Base-by-base conservation (phyloP, 305 asterid genomes). In the Fraxinus greggii region DNA sequence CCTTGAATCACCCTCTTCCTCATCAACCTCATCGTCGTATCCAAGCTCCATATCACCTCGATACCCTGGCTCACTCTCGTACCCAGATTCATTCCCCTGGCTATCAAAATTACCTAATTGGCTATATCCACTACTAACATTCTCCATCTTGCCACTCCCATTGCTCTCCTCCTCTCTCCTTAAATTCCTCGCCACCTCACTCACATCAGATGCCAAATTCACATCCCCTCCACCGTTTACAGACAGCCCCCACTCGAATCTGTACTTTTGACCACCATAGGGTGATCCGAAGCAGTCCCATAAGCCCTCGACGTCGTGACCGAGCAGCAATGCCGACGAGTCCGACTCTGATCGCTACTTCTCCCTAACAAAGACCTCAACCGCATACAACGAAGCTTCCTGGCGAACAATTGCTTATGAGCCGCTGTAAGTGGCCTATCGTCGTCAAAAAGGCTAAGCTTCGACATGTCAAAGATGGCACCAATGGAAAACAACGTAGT, bases 161-260 rank as follows among this genome's bases (percentile, higher is more conserved):
- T 79, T 86, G 80, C 86, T 83, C 77, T 90, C 93, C 87, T 86
- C 91, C 87, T 85, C 98, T 63, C 89, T 90, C 90, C 91, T 87
- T 21, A 87, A 82, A 79, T 83, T 88, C 92, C 91, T 89, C 2
- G 88, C 82, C 19, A 85, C 90, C 85, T 93, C 98, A 72, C 98
- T 94, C 84, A 89, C 97, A 85, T 96, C 99, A 19, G 97, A 96
- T 17, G 94, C 90, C 99, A 98, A 96, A 87, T 93, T 92, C 48
- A 91, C 79, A 13, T 96, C 98, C 85, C 97, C 92, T 29, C 89
- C 89, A 72, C 90, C 91, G 78, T 90, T 88, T 38, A 86, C 82
- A 75, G 94, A 96, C 80, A 96, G 83, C 89, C 99, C 77, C 99
- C 99, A 35, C 99, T 96, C 10, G 99, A 94, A 89, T 96, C 99